Percentiles rank a stretch among this genome's conserved stretches.
These are phyloP conservation scores for Aspergillus sergii DNA, from an alignment of 2,329 filamentous ascomycete species.

Conservation along the genomic window DNA sequence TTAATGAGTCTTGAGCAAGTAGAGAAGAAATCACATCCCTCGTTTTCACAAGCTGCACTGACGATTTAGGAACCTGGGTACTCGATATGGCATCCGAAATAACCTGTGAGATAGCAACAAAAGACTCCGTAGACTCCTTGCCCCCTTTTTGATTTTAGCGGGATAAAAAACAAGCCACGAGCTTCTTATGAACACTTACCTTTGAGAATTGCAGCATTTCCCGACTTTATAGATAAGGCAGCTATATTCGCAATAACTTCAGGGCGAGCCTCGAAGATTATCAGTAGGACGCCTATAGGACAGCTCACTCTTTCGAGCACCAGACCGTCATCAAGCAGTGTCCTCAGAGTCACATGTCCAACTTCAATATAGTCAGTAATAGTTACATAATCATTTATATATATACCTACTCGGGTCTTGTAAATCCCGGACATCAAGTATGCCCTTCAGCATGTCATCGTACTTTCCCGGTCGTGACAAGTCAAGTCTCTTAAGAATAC, in stretches of 20 bases:
- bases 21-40: conserved; percentile 87
- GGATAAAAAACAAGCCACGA: background rate
- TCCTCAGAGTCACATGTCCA: conserved; percentile 80
- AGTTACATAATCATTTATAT: background rate
- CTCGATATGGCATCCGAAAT: conserved; percentile 75
- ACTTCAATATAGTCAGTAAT: conserved; percentile 54
- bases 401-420: conserved; percentile 75
- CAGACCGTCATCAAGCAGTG: conserved; percentile 82
- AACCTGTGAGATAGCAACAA: conserved; percentile 82
- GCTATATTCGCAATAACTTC: conserved; percentile 99
- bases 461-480: conserved; percentile 86
- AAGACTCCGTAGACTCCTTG: conserved; percentile 95
- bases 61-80: conserved; percentile 78
- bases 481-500: conserved; percentile 85
- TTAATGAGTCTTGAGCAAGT: conserved; percentile 80
- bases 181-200: conserved; percentile 48
- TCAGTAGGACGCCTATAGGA: conserved; percentile 94
- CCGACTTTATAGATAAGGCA: conserved; percentile 92
- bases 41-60: conserved; percentile 91
- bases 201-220: conserved; percentile 95
- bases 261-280: conserved; percentile 96
- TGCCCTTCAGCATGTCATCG: conserved; percentile 96
- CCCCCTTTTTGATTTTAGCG: conserved; percentile 60
- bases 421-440: conserved; percentile 81
- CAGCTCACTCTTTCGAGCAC: conserved; percentile 85